Base-by-base conservation (phyloP, 2,329 filamentous ascomycete genomes). In the Hypoxylon rubiginosum region DNA sequence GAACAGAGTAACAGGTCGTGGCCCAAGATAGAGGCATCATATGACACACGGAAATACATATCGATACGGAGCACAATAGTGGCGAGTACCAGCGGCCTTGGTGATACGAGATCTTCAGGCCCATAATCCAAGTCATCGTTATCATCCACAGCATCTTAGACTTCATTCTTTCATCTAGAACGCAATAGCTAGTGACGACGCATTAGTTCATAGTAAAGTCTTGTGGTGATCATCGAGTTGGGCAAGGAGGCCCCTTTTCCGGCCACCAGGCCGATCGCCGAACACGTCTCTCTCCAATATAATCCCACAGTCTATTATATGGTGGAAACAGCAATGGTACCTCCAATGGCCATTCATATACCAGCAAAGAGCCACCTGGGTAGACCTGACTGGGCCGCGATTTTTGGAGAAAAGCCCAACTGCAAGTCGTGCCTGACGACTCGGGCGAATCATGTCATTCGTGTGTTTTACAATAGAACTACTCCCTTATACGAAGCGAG, bases 271-370 rank as follows among this genome's bases (percentile, higher is more conserved):
- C 56, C 51, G 66, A 69, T 69, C 59, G 53, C 60, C 56, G 59
- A 64, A 56, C 62, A 66, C 63, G 63, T 69, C 62, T 61, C 56
- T 45, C 19, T 61, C 58, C 54, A 62, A 66, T 66, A 61, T 63
- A 63, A 43, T 55, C 45, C 58, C 62, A 63, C 55, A 59, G 51
- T 68, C 49, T 45, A 48, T 43, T 58, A 60, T 62, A 65, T 53
- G 24, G 48, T 61, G 56, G 50, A 26, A 39, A 17, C 19, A 43
- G 39, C 15, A 48, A 28, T 43, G 43, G 46, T 43, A 4, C 32
- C 26, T 58, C 66, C 56, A 66, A 63, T 68, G 50, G 56, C 15
- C n/a, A 46, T 36, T 17, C 2, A 13, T 10, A 19, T 36, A 61
- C 17, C 34, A 32, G 49, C 41, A 36, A 49, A 51, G 53, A 62